phyloP scores from a whole-genome alignment of 345 rosid species.

The Corchorus olitorius region DNA sequence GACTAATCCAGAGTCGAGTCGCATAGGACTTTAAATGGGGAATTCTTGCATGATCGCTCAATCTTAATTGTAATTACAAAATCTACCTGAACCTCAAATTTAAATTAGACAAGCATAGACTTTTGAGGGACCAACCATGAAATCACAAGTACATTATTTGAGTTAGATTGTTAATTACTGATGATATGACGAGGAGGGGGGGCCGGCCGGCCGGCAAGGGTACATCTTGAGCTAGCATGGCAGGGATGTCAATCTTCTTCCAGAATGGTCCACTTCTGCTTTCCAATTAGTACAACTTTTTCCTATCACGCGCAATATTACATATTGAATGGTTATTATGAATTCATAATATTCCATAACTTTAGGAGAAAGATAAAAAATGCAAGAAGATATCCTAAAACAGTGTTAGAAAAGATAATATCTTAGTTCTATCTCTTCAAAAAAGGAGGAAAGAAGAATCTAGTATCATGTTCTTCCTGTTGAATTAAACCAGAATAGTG shows the following conservation, averaged over 20 bases:
- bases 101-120: neutral
- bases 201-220: neutral
- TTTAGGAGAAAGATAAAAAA: neutral
- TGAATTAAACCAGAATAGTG: neutral
- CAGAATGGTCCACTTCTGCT: neutral
- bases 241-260: neutral
- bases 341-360: neutral
- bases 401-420: neutral
- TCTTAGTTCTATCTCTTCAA: neutral
- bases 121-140: neutral
- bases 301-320: neutral
- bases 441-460: neutral
- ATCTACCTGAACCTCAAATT: neutral
- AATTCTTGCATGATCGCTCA: neutral
- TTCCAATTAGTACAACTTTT: neutral
- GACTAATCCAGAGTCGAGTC: too few species aligned
- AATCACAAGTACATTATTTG: neutral
- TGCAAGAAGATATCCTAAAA: neutral
- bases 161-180: neutral
- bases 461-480: neutral
- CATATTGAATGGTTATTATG: neutral
- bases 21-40: too few species aligned
- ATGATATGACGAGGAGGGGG: neutral
- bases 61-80: too few species aligned
- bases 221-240: neutral